Conservation (phyloP, 78 protist genomes). For the Corallochytrium limacisporum region DNA sequence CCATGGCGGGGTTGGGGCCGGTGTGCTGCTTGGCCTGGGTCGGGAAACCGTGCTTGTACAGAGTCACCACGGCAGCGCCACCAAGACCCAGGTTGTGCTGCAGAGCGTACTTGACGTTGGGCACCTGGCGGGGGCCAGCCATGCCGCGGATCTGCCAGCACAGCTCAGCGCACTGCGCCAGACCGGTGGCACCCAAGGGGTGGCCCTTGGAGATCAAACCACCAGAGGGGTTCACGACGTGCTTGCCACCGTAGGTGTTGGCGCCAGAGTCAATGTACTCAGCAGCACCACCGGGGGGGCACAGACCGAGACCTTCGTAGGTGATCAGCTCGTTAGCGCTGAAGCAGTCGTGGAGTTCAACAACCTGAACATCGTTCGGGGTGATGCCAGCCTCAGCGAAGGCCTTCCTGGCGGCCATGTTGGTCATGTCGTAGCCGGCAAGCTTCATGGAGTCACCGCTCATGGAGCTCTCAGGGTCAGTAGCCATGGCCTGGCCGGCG, state of each 20-base stretch:
- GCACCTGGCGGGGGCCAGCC: constrained; percentile 14
- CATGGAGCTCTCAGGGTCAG: background rate
- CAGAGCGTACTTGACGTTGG: background rate
- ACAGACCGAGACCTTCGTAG: constrained; percentile 27
- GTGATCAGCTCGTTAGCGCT: constrained; percentile 32
- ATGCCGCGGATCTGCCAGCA: constrained; percentile 24
- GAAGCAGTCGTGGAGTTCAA: constrained; percentile 41
- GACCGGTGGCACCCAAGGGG: constrained; percentile 9
- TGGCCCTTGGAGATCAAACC: constrained; percentile 27
- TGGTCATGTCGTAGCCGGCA: constrained; percentile 13
- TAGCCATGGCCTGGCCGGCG: background rate
- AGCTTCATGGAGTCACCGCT: background rate
- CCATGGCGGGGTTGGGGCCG: too few relatives aligned
- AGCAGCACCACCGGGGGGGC: constrained; percentile 11
- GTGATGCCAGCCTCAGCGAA: background rate
- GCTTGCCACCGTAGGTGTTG: constrained; percentile 38
- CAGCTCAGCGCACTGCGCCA: constrained; percentile 22
- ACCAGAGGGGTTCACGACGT: constrained; percentile 31
- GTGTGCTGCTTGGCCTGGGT: too few relatives aligned
- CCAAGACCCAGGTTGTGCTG: constrained; percentile 32
- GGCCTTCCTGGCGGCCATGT: background rate
- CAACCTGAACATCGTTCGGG: constrained; percentile 14
- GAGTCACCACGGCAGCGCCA: constrained; percentile 16
- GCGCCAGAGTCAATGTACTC: constrained; percentile 7
- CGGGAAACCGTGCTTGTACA: too few relatives aligned